Conservation (phyloP, 805 yeast genomes). For the Lipomyces kockii region DNA sequence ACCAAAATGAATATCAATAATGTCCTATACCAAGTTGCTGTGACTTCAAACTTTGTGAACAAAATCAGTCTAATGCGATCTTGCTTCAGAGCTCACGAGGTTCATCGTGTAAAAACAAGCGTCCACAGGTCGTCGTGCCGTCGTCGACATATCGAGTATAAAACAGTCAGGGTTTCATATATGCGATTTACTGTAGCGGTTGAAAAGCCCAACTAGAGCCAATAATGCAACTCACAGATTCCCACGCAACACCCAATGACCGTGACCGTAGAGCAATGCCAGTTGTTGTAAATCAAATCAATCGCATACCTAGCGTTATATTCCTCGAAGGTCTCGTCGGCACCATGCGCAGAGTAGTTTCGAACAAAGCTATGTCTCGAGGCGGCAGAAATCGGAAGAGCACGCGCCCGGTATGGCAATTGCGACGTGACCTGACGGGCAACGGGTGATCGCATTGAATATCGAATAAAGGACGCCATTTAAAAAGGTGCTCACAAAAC, state of each 20-base stretch:
- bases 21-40: not conserved
- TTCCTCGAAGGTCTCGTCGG: constrained; percentile 93
- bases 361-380: constrained; percentile 49
- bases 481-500: not conserved
- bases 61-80: not conserved
- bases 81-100: not conserved
- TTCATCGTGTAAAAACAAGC: not conserved
- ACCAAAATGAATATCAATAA: not conserved
- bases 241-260: not conserved
- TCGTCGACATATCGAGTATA: not conserved
- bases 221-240: not conserved
- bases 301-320: constrained; percentile 72
- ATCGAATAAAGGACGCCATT: constrained; percentile 32
- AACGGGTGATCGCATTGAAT: constrained; percentile 15
- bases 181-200: not conserved
- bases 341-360: constrained; percentile 73
- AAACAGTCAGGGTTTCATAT: no score
- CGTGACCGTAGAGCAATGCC: constrained; percentile 2
- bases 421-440: constrained; percentile 13
- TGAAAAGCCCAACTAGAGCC: not conserved
- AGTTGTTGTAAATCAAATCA: not conserved
- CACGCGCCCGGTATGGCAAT: constrained; percentile 19
- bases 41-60: not conserved
- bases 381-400: constrained; percentile 36
- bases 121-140: not conserved